phyloP scores from a whole-genome alignment of 176 grass and related monocot species.

The Bonia amplexicaulis region DNA sequence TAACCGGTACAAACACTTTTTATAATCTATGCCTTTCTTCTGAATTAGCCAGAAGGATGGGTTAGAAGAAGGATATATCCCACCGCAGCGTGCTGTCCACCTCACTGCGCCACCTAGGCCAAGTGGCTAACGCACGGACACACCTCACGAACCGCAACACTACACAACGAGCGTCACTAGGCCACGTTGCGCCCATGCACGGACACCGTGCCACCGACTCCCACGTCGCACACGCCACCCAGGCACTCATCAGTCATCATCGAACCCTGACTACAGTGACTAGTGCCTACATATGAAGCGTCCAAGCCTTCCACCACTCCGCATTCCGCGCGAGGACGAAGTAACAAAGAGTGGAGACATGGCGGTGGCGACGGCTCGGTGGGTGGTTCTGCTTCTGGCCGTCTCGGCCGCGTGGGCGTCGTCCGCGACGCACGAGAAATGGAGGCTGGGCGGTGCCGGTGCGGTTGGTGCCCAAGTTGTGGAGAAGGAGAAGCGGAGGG shows the following conservation, averaged over 20 bases:
- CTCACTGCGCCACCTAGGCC: background rate
- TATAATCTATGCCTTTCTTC: too few relatives aligned
- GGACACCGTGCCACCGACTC: background rate
- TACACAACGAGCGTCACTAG: background rate
- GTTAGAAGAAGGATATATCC: background rate
- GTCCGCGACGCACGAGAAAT: constrained; percentile 7
- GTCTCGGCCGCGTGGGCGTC: constrained; percentile 6
- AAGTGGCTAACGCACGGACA: background rate
- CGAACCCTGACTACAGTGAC: background rate
- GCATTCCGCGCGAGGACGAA: background rate
- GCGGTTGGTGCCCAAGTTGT: constrained; percentile 28
- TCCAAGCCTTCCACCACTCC: background rate
- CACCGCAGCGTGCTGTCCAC: background rate
- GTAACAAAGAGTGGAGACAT: background rate
- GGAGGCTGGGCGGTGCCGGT: background rate
- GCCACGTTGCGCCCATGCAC: constrained; percentile 71
- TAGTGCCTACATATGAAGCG: constrained; percentile 31
- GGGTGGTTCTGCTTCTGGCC: constrained; percentile 20
- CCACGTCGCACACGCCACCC: constrained; percentile 33
- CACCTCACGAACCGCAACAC: background rate
- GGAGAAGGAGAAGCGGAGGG: constrained; percentile 53
- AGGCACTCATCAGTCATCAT: background rate
- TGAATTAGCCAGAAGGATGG: background rate
- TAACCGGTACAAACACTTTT: too few relatives aligned
- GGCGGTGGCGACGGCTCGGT: background rate